These are phyloP conservation scores for Zostera marina DNA, from an alignment of 116 monocot genomes.

Conservation along the genomic window DNA sequence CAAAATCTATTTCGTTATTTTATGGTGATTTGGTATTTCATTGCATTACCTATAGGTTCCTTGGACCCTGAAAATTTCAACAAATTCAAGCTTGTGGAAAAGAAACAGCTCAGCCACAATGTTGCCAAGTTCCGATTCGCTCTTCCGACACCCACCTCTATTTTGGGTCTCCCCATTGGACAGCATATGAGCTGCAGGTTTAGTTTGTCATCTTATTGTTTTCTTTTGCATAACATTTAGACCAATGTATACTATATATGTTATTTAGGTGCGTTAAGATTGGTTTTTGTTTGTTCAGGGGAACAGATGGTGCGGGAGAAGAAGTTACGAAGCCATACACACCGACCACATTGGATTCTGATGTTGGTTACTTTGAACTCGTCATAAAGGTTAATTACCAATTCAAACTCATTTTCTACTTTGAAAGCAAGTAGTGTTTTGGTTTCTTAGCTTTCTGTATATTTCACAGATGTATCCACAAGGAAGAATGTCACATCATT, in stretches of 20 bases:
- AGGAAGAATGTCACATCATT: constrained; percentile 99
- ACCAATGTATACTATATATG: not conserved
- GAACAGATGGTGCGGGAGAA: constrained; percentile 66
- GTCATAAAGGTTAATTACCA: constrained; percentile 67
- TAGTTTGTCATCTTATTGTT: not conserved
- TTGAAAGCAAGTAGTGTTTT: not conserved
- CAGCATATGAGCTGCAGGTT: constrained; percentile 99
- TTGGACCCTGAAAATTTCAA: constrained; percentile 91
- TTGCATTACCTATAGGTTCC: constrained; percentile 24
- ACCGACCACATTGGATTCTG: constrained; percentile 86
- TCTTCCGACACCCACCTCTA: constrained; percentile 61
- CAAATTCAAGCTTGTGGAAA: constrained; percentile 83
- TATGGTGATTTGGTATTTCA: not conserved
- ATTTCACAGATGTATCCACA: constrained; percentile 88
- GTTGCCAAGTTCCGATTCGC: constrained; percentile 83
- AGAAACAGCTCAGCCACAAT: constrained; percentile 82
- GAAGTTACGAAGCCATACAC: constrained; percentile 98
- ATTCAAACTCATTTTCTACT: too few relatives aligned
- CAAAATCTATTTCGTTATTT: not conserved
- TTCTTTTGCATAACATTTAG: not conserved
- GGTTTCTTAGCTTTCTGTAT: not conserved
- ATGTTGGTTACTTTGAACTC: constrained; percentile 91
- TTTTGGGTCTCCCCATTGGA: constrained; percentile 95
- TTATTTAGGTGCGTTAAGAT: not conserved
- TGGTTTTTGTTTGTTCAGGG: constrained; percentile 27